These are phyloP conservation scores for Gloeophyllum trabeum DNA, from an alignment of 768 basidiomycete genomes.

Conservation along the genomic window DNA sequence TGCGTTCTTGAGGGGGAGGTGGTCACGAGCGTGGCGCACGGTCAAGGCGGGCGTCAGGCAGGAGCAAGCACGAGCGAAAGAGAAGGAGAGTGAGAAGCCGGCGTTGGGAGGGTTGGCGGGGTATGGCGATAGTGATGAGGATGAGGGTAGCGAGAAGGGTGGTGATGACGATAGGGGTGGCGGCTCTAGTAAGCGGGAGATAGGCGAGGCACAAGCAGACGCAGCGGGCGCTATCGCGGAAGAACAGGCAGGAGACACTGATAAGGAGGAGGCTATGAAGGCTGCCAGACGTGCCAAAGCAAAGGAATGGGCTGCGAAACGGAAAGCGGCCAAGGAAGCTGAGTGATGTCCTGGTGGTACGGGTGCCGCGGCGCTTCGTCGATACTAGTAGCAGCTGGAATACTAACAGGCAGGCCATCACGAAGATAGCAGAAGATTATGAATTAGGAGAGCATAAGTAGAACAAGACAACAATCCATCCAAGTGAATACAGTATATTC, in stretches of 20 bases:
- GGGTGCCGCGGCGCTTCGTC: too few species aligned
- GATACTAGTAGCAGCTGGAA: too few species aligned
- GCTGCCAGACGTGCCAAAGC: not conserved
- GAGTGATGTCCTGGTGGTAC: too few species aligned
- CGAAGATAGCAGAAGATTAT: too few species aligned
- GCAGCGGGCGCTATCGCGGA: not conserved
- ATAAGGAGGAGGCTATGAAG: not conserved
- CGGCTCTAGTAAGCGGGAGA: not conserved
- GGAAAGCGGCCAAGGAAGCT: not conserved
- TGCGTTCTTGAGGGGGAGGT: constrained; percentile 71
- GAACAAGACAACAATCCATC: too few species aligned
- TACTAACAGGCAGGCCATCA: too few species aligned
- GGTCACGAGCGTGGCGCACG: constrained; percentile 51
- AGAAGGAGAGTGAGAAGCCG: constrained; percentile 12
- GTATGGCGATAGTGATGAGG: constrained; percentile 32
- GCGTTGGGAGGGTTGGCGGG: constrained; percentile 43
- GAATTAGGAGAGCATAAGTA: too few species aligned
- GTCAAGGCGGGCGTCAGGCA: constrained; percentile 35
- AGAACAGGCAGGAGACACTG: not conserved
- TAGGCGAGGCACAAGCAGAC: not conserved
- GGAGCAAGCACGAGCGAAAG: constrained; percentile 11
- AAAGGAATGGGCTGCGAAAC: not conserved
- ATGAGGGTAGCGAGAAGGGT: constrained; percentile 11
- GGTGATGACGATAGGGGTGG: constrained; percentile 6
- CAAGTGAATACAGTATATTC: too few species aligned